Conservation (phyloP, 139 green algal genomes). For the Tetraselmis chui region DNA sequence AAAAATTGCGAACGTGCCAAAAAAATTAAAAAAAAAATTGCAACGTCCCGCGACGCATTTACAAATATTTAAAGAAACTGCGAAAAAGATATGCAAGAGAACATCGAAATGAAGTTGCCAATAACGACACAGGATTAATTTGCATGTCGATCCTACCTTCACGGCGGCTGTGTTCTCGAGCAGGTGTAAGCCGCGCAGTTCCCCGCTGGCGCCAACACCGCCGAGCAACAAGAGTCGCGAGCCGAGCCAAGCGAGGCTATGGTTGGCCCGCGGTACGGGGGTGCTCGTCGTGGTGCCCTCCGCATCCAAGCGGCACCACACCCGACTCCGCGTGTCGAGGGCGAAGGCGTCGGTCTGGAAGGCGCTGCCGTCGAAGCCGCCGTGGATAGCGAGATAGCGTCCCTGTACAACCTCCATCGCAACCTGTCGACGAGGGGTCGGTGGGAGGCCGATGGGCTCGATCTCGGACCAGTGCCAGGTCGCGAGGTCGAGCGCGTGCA, state of each 20-base stretch:
- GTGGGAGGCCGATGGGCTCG: background rate
- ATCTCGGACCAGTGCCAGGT: slow-evolving; percentile 35
- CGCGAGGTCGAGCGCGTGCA: slow-evolving; percentile 34
- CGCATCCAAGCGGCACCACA: slow-evolving; percentile 21
- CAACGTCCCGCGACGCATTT: too few relatives aligned
- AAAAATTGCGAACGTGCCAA: too few relatives aligned
- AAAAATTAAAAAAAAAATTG: too few relatives aligned
- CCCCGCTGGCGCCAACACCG: slow-evolving; percentile 16
- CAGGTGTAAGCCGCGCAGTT: slow-evolving; percentile 10
- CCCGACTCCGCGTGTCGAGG: slow-evolving; percentile 28
- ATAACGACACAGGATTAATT: too few relatives aligned
- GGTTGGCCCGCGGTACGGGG: slow-evolving; percentile 24
- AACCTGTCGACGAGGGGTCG: slow-evolving; percentile 23
- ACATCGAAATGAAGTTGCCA: too few relatives aligned
- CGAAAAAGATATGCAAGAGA: too few relatives aligned
- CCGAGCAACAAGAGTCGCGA: slow-evolving; percentile 30
- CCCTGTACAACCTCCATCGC: slow-evolving; percentile 21
- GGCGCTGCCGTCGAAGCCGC: slow-evolving; percentile 32
- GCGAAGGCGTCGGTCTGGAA: slow-evolving; percentile 24
- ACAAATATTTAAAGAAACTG: too few relatives aligned
- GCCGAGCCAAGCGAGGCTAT: slow-evolving; percentile 31
- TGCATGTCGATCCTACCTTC: too few relatives aligned
- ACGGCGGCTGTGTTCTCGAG: slow-evolving; percentile 8
- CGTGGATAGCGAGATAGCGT: slow-evolving; percentile 42
- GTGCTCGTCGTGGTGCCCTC: slow-evolving; percentile 10